Base-by-base conservation (phyloP, 768 basidiomycete species). In the Boletellus emodensis region DNA sequence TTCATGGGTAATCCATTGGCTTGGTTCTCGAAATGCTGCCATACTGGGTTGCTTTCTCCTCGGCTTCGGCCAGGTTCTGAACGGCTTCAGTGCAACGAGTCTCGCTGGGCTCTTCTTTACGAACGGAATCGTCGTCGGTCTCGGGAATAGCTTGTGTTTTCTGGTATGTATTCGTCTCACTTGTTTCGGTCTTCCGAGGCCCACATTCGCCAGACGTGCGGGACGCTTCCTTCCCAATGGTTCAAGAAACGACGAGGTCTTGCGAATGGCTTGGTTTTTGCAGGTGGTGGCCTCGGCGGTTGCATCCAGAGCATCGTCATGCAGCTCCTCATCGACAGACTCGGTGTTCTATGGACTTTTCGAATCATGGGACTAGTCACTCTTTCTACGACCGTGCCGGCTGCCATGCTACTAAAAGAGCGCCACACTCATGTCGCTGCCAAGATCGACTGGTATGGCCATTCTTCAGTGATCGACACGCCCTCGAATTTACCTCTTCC, bases 251-350 rank as follows among this genome's bases (percentile, higher is more conserved):
- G 52, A 24, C 65, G 65, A 5, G 69, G 68, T 9, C 54, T 70
- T 6, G 65, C 72, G 12, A 71, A 68, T 15, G 69, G 66, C 34
- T 54, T 71, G 38, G 70, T 71, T 9, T 68, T 70, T 45, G 61
- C 61, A 1, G 61, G 64, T 8, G 60, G 58, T 24, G 71, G 67
- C 6, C 53, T 69, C n/a, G 67, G 69, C 30, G 70, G 65, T 22
- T 71, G 60, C 13, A 49, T 67, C 8, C 59, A 60, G 28, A 65
- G 61, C n/a, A 57, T 71, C 18, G 45, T 53, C 24, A 62, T 66
- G 42, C 60, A 67, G 34, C 34, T 57, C 8, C 60, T 69, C 40
- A 59, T 69, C 9, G 53, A 62, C 34, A 48, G 38, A 40, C 55
- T 68, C 13, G 68, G 64, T 6, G 52, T 65, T 33, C 14, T 64